These are phyloP conservation scores for Trifolium subterraneum DNA, from an alignment of 306 rosid species.

Conservation along the genomic window DNA sequence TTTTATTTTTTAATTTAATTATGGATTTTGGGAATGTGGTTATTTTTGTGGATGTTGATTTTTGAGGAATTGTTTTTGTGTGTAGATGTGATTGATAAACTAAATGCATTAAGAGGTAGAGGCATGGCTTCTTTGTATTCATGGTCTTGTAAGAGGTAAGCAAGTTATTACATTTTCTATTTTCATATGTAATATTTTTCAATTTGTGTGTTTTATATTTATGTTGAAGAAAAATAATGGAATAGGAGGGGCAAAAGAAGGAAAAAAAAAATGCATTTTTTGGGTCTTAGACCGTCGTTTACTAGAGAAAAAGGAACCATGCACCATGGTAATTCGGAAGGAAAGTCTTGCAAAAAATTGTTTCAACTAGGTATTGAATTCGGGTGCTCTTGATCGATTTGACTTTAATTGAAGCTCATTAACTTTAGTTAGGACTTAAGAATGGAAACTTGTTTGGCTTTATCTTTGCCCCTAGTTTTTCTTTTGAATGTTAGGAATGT, in stretches of 20 bases:
- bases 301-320: no score
- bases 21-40: neutral
- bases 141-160: conserved; percentile 98
- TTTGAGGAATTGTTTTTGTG: conserved; percentile 39
- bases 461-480: conserved; percentile 3
- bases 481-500: conserved; percentile 5
- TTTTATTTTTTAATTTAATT: neutral
- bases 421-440: neutral
- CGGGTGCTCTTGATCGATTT: neutral
- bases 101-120: conserved; percentile 84
- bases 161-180: conserved; percentile 22
- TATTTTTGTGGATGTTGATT: conserved; percentile 3
- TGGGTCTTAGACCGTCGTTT: neutral
- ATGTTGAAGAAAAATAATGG: neutral
- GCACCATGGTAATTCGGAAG: neutral
- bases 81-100: conserved; percentile 87
- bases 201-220: conserved; percentile 31
- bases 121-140: conserved; percentile 93
- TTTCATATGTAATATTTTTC: conserved; percentile 15
- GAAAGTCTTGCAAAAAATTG: neutral
- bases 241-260: neutral
- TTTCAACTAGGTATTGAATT: neutral
- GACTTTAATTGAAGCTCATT: neutral
- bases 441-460: neutral
- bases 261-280: conserved; percentile 2